These are phyloP conservation scores for Colletotrichum magnum DNA, from an alignment of 2,329 filamentous ascomycete species.

Conservation along the genomic window DNA sequence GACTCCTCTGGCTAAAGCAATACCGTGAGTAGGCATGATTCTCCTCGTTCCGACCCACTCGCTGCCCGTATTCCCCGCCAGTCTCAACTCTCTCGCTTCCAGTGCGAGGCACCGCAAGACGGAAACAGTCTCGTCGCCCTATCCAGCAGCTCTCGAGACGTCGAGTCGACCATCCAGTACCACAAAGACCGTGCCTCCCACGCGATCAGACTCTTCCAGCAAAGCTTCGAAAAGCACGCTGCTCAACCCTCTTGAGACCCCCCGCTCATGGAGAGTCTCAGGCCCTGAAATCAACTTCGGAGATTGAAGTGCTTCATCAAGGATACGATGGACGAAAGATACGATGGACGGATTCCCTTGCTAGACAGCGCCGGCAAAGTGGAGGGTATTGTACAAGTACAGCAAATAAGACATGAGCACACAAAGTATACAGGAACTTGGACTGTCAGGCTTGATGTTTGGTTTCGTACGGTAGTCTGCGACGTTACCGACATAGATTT, in stretches of 20 bases:
- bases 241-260: neutral
- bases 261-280: neutral
- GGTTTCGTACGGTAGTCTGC: too few relatives aligned
- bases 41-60: conserved; percentile 9
- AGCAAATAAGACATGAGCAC: too few relatives aligned
- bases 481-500: too few relatives aligned
- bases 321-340: too few relatives aligned
- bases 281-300: neutral
- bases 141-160: neutral
- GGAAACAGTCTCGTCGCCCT: conserved; percentile 22
- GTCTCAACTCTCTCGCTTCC: conserved; percentile 26
- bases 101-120: conserved; percentile 4
- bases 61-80: conserved; percentile 1
- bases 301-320: neutral
- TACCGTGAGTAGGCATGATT: neutral
- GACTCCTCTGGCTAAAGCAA: neutral
- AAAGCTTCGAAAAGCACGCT: conserved; percentile 1
- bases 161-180: conserved; percentile 19
- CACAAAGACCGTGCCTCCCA: conserved; percentile 19
- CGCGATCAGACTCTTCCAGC: conserved; percentile 17
- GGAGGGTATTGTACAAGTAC: neutral
- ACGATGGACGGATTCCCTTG: too few relatives aligned
- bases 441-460: too few relatives aligned
- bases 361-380: too few relatives aligned
- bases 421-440: too few relatives aligned